These are phyloP conservation scores for Aspergillus tamarii DNA, from an alignment of 2,329 filamentous ascomycete genomes.

Conservation along the genomic window DNA sequence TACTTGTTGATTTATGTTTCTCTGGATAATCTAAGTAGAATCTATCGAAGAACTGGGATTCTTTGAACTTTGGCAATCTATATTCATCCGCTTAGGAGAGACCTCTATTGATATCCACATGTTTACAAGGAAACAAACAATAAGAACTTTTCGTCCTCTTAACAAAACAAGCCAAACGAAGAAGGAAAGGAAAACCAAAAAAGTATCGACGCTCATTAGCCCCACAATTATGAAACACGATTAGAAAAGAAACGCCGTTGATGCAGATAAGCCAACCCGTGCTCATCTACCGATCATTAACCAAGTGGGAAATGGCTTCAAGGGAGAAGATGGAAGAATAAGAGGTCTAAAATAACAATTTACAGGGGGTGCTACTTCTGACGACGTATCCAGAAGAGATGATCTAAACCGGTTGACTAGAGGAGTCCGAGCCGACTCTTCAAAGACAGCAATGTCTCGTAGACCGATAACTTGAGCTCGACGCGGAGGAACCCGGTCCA, in stretches of 20 bases:
- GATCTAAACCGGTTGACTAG: neutral
- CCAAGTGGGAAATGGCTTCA: neutral
- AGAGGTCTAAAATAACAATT: constrained; percentile 24
- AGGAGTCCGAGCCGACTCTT: constrained; percentile 54
- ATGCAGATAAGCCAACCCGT: constrained; percentile 12
- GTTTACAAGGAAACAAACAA: neutral
- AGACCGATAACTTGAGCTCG: constrained; percentile 61
- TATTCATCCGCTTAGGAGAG: neutral
- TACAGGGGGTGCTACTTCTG: constrained; percentile 8
- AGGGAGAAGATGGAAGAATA: constrained; percentile 12
- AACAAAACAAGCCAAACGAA: neutral
- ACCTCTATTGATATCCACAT: neutral
- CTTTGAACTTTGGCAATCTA: neutral
- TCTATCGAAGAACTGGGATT: neutral
- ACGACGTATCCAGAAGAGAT: neutral
- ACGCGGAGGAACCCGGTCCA: constrained; percentile 59
- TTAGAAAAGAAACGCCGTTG: constrained; percentile 4
- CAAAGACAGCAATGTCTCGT: constrained; percentile 59
- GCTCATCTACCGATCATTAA: constrained; percentile 8
- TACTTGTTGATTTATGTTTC: neutral
- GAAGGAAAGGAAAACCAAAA: neutral
- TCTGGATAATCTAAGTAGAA: neutral
- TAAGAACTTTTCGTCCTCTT: neutral
- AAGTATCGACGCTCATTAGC: neutral
- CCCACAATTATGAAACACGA: neutral